Conservation (phyloP, 495 filamentous ascomycete genomes). For the Hypoxylon trugodes region DNA sequence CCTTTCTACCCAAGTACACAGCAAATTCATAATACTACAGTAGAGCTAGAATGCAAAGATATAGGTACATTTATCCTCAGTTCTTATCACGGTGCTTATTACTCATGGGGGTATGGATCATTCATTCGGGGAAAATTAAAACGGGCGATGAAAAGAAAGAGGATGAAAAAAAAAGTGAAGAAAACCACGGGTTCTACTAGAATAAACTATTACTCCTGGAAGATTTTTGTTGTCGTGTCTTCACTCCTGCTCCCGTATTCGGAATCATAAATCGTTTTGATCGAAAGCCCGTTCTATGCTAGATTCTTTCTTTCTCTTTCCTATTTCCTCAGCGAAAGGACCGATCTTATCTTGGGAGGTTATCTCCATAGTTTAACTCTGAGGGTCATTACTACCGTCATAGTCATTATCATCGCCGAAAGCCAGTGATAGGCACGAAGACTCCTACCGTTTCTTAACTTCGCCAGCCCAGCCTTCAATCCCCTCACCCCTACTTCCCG, state of each 20-base stretch:
- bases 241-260: background rate
- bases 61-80: too few relatives aligned
- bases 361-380: background rate
- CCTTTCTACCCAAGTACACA: too few relatives aligned
- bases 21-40: too few relatives aligned
- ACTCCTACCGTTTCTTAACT: constrained; percentile 78
- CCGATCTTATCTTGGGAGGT: background rate
- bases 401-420: constrained; percentile 12
- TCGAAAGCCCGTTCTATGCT: constrained; percentile 36
- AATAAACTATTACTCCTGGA: constrained; percentile 8
- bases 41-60: too few relatives aligned
- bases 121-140: background rate
- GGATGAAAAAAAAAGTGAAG: background rate
- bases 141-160: background rate
- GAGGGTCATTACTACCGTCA: background rate
- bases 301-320: constrained; percentile 25
- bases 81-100: too few relatives aligned
- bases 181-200: background rate
- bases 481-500: constrained; percentile 87
- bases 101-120: background rate
- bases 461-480: constrained; percentile 96
- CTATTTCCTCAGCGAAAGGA: constrained; percentile 19
- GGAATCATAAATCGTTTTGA: constrained; percentile 34
- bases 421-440: constrained; percentile 4
- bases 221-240: constrained; percentile 9